Evolutionary conservation across 352 stramenopile genomes (phyloP), one percentile per base, ranked within the genome.

Genomic region (Phytophthora podocarpi): DNA sequence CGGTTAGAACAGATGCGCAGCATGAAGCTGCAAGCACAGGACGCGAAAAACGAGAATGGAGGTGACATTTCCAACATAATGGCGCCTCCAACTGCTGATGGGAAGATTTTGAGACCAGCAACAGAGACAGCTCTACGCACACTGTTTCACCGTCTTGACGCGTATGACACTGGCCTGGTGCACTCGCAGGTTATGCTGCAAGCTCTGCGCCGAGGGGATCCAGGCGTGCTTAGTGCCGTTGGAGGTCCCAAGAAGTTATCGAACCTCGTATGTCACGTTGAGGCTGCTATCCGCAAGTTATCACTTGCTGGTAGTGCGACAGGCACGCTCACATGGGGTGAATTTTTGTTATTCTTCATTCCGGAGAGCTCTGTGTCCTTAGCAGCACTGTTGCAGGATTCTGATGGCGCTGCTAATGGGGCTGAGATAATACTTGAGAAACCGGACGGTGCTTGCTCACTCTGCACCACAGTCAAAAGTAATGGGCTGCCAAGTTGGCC

Each of bases 311-410:
- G 49, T 26, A 26, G 41, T 32, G 35, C 30, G 6, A 59, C 40
- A 51, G 13, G 23, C 1, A 87, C 67, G 5, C 51, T 89, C 21
- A 91, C 82, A n/a, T 93, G 84, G 84, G 84, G 84, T 24, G 82
- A 93, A 56, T 78, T 93, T 30, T 18, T 93, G 55, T 62, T 93
- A 4, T 53, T 87, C 7, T 91, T 91, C 40, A 81, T 93, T 41
- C 84, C 82, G 0, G 62, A 68, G 10, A 54, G 69, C 32, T 67
- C 59, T 8, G 50, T 70, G 5, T 67, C 54, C 0, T 28, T 73
- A 32, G 52, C 52, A 18, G 35, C 13, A 32, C 8, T 59, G 7
- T 55, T 72, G 9, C 35, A 51, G 13, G 52, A 31, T 23, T 31
- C 28, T 9, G 27, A 30, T 3, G 53, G 41, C 2, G n/a, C 10